These are phyloP conservation scores for Cryptococcus hybrid DNA, from an alignment of 1,284 basidiomycete genomes.

Conservation along the genomic window DNA sequence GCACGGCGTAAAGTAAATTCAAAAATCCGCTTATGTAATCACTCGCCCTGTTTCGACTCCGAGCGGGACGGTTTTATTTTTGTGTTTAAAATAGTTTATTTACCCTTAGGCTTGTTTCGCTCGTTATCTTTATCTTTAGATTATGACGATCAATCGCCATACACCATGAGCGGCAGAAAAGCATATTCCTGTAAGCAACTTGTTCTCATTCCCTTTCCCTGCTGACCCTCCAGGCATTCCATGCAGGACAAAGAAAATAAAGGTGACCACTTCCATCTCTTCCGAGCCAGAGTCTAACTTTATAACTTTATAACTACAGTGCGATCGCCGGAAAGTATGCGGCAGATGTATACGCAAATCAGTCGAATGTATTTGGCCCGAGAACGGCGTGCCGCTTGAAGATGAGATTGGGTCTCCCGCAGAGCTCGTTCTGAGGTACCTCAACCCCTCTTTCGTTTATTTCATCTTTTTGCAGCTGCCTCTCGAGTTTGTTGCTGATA, in stretches of 20 bases:
- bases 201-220: background rate
- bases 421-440: too few species aligned
- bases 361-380: slow-evolving; percentile 13
- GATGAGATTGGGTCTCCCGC: slow-evolving; percentile 1
- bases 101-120: too few species aligned
- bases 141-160: too few species aligned
- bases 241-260: slow-evolving; percentile 16
- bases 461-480: too few species aligned
- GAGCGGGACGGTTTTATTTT: too few species aligned
- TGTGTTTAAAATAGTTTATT: background rate
- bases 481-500: too few species aligned
- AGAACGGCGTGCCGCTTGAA: slow-evolving; percentile 10
- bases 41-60: background rate
- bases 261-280: slow-evolving; percentile 4
- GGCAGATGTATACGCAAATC: slow-evolving; percentile 9
- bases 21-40: background rate
- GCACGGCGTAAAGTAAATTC: too few species aligned
- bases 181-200: slow-evolving; percentile 11
- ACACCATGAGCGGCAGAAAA: slow-evolving; percentile 10
- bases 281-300: too few species aligned
- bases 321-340: slow-evolving; percentile 14
- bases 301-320: slow-evolving; percentile 3
- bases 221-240: slow-evolving; percentile 5
- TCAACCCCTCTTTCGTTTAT: too few species aligned
- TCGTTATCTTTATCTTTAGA: too few species aligned